These are phyloP conservation scores for Ustilago cynodontis DNA, from an alignment of 1,284 basidiomycete species.

Conservation along the genomic window DNA sequence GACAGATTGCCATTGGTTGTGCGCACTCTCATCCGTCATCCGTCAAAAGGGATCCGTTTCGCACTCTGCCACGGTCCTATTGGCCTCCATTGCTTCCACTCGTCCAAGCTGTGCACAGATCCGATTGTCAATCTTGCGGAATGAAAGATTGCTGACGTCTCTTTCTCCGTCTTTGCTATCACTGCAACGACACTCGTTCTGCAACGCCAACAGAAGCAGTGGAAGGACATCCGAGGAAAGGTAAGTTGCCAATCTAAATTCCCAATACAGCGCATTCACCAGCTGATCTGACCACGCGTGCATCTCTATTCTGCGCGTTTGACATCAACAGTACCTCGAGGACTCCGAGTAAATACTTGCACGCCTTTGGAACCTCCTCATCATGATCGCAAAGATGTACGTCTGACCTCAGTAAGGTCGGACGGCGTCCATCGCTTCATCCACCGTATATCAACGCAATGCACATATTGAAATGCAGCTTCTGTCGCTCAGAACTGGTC, in stretches of 20 bases:
- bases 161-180: background rate
- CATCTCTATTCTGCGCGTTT: background rate
- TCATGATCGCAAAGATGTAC: background rate
- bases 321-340: slow-evolving; percentile 41
- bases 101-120: no score
- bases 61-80: no score
- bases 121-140: no score
- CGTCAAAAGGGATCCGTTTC: no score
- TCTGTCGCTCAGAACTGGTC: background rate
- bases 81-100: no score
- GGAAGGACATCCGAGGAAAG: slow-evolving; percentile 63
- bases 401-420: background rate
- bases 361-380: background rate
- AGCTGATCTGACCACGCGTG: background rate
- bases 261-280: background rate
- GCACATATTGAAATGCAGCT: slow-evolving; percentile 12
- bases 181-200: background rate
- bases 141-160: slow-evolving; percentile 6
- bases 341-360: slow-evolving; percentile 34
- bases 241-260: slow-evolving; percentile 19
- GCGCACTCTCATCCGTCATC: no score
- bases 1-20: no score
- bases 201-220: slow-evolving; percentile 55
- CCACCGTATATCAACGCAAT: slow-evolving; percentile 9
- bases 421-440: background rate